Evolutionary conservation across 257 asterid species (phyloP), one percentile per base, ranked within the genome.

Genomic region (Ehretia macrophylla): DNA sequence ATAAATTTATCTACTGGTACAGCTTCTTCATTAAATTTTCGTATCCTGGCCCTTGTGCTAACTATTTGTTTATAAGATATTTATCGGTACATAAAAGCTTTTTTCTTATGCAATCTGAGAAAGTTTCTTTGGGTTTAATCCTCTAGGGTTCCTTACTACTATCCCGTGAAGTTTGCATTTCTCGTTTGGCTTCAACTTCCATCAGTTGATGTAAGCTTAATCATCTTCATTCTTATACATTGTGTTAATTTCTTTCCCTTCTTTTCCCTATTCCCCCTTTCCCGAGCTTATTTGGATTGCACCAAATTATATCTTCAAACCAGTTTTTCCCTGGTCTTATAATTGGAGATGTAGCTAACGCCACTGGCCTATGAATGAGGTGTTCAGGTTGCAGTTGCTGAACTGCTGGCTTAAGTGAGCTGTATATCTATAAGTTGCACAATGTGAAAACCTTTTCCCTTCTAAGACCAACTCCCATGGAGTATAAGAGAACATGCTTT

Each of bases 101-200:
- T 27, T 6, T 27, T 27, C 35, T 17, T 32, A 17, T 17, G 13
- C 11, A n/a, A 47, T 56, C 8, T 49, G 58, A 57, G 11, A 13
- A 57, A 61, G 55, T 50, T 39, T 38, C 57, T 66, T 72, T 27
- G 70, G 63, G 75, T 55, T 32, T 64, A 39, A 69, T 68, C 46
- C 70, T 17, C 10, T 86, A 93, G 99, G 99, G 72, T 79, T 65
- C 99, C 97, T 6, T 62, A 78, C 65, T 93, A 93, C 80, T 89
- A 89, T 59, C 95, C 89, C 69, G 38, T 75, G 85, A 89, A 93
- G 90, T 85, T 89, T 77, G 96, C 96, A 56, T 93, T 89, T 80
- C 99, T 93, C 56, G 95, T 93, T 68, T 93, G 97, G 99, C 95
- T 89, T 73, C 97, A 93, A 69, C 86, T 93, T 60, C 97, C 99